These are phyloP conservation scores for Aspergillus incahuasiensis DNA, from an alignment of 495 filamentous ascomycete genomes.

Conservation along the genomic window DNA sequence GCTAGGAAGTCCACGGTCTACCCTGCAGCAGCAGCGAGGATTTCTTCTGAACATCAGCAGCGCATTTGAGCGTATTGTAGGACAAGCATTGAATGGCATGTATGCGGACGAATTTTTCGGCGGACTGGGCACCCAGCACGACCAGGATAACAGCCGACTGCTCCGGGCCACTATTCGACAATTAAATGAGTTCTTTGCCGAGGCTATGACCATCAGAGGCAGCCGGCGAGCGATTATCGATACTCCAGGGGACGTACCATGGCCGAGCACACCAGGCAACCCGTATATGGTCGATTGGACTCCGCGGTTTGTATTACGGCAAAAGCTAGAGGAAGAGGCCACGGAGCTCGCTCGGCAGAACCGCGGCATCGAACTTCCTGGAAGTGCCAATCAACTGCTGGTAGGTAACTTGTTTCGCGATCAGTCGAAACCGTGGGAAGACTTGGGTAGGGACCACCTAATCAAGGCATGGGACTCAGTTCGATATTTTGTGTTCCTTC, in stretches of 20 bases:
- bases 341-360: constrained; percentile 13
- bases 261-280: background rate
- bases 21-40: constrained; percentile 44
- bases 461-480: constrained; percentile 20
- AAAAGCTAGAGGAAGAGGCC: constrained; percentile 20
- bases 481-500: constrained; percentile 22
- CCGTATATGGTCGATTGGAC: constrained; percentile 18
- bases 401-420: constrained; percentile 41
- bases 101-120: constrained; percentile 56
- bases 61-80: constrained; percentile 45
- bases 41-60: constrained; percentile 53
- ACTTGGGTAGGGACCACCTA: constrained; percentile 24
- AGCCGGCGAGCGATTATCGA: constrained; percentile 25
- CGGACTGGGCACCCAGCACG: constrained; percentile 16
- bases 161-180: constrained; percentile 59
- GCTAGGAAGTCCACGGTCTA: constrained; percentile 48
- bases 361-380: constrained; percentile 42
- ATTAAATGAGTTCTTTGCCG: constrained; percentile 51
- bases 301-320: constrained; percentile 2
- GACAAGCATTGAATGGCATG: constrained; percentile 48
- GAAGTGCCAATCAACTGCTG: constrained; percentile 41
- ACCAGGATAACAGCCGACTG: constrained; percentile 34
- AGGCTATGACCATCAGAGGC: constrained; percentile 41
- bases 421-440: constrained; percentile 37
- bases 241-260: background rate